Percentiles rank a stretch among this genome's conserved stretches.
phyloP scores from a whole-genome alignment of 768 basidiomycete species.

The Coprinopsis sp. region DNA sequence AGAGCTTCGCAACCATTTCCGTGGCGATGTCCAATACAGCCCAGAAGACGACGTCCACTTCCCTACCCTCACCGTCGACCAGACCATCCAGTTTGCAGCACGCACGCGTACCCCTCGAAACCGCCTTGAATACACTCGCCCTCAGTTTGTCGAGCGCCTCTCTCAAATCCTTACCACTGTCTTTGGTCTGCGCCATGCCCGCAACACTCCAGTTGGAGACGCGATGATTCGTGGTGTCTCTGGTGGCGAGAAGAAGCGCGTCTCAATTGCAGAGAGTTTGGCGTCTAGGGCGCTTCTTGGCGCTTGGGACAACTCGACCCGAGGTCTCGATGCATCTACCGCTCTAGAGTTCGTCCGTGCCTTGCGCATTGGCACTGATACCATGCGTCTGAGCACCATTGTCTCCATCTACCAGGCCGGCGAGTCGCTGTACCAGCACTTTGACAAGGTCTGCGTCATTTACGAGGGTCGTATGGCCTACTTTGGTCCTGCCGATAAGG shows the following conservation, averaged over 20 bases:
- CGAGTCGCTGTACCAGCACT: constrained; percentile 57
- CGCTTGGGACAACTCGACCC: constrained; percentile 68
- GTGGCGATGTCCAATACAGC: constrained; percentile 77
- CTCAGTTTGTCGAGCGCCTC: constrained; percentile 36
- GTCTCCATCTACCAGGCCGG: constrained; percentile 87
- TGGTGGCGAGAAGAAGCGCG: constrained; percentile 79
- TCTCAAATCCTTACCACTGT: constrained; percentile 57
- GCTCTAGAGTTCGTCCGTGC: constrained; percentile 70
- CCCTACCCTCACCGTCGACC: constrained; percentile 74
- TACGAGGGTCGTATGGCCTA: constrained; percentile 72
- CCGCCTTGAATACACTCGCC: constrained; percentile 41
- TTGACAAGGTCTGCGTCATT: constrained; percentile 80
- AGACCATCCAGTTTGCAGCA: constrained; percentile 70
- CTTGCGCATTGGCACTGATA: constrained; percentile 60
- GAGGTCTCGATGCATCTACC: constrained; percentile 63
- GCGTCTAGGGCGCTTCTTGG: constrained; percentile 52
- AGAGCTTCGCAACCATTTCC: constrained; percentile 58
- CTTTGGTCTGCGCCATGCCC: constrained; percentile 72
- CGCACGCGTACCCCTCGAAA: constrained; percentile 61
- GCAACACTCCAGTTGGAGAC: constrained; percentile 74
- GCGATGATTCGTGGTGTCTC: constrained; percentile 67
- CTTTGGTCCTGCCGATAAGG: constrained; percentile 63
- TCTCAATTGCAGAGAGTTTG: constrained; percentile 66
- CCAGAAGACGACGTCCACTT: constrained; percentile 88
- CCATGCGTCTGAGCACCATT: constrained; percentile 51